Conservation (phyloP, 1,284 basidiomycete genomes). For the Ustilago lituana region DNA sequence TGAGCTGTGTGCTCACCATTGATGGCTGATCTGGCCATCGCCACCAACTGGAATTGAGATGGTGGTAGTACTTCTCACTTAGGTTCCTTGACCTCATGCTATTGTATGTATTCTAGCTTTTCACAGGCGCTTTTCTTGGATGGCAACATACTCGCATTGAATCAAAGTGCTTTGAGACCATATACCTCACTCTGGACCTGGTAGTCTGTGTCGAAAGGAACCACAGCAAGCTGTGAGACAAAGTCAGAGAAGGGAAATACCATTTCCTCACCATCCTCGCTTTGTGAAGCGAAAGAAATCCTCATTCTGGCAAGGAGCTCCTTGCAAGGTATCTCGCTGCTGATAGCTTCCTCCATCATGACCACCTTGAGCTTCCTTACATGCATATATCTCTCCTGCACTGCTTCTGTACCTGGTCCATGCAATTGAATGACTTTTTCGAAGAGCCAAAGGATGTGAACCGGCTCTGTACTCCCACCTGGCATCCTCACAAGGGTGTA, state of each 20-base stretch:
- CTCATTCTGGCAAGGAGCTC: background rate
- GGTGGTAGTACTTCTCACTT: background rate
- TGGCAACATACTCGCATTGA: background rate
- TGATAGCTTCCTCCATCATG: background rate
- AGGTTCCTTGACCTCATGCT: too few relatives aligned
- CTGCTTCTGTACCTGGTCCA: background rate
- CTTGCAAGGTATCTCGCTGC: background rate
- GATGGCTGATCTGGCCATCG: background rate
- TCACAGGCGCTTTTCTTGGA: background rate
- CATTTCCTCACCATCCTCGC: background rate
- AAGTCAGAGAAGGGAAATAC: background rate
- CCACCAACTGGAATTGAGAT: background rate
- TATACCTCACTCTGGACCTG: background rate
- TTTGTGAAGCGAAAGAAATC: background rate
- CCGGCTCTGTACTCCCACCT: background rate
- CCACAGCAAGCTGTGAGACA: background rate
- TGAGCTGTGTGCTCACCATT: background rate
- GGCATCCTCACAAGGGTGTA: background rate
- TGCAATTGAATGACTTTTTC: background rate
- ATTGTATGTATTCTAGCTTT: background rate
- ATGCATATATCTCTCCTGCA: background rate
- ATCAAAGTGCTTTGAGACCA: conserved; percentile 1
- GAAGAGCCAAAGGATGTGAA: conserved; percentile 1
- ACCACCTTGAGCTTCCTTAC: background rate
- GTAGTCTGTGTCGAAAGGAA: too few relatives aligned